A percentile compares a stretch with the other conserved stretches of the same genome.
Conservation (phyloP, 345 rosid species). For the Pugionium cornutum region DNA sequence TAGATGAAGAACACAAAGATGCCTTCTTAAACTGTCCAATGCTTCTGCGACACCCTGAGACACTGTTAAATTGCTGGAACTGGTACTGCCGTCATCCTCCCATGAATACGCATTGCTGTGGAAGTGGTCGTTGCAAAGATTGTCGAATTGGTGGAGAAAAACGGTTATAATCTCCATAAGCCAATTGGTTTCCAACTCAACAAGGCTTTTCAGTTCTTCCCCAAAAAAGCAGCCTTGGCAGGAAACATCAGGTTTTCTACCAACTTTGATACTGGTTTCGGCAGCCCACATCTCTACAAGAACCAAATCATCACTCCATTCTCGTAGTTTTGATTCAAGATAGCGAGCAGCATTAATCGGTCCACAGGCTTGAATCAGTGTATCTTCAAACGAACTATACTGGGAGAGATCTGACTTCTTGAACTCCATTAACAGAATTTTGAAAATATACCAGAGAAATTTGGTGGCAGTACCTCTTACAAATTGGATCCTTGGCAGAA, state of each 20-base stretch:
- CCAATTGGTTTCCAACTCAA: constrained; percentile 66
- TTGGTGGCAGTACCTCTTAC: constrained; percentile 60
- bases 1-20: constrained; percentile 42
- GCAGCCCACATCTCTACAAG: constrained; percentile 59
- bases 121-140: constrained; percentile 46
- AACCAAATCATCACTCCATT: constrained; percentile 73
- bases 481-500: constrained; percentile 50
- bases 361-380: constrained; percentile 52
- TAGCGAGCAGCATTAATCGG: constrained; percentile 68
- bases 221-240: constrained; percentile 50
- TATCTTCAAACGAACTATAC: constrained; percentile 39
- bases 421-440: constrained; percentile 53
- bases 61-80: constrained; percentile 20
- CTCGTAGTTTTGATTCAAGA: constrained; percentile 61
- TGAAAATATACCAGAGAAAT: constrained; percentile 68
- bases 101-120: constrained; percentile 38
- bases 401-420: constrained; percentile 44
- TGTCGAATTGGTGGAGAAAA: constrained; percentile 64
- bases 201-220: constrained; percentile 64
- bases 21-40: constrained; percentile 53
- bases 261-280: constrained; percentile 33
- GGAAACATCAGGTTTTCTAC: constrained; percentile 24
- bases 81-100: constrained; percentile 30
- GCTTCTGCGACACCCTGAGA: constrained; percentile 53
- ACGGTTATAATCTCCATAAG: constrained; percentile 59